These are phyloP conservation scores for Elsinoe arachidis DNA, from an alignment of 2,329 filamentous ascomycete genomes.

Conservation along the genomic window DNA sequence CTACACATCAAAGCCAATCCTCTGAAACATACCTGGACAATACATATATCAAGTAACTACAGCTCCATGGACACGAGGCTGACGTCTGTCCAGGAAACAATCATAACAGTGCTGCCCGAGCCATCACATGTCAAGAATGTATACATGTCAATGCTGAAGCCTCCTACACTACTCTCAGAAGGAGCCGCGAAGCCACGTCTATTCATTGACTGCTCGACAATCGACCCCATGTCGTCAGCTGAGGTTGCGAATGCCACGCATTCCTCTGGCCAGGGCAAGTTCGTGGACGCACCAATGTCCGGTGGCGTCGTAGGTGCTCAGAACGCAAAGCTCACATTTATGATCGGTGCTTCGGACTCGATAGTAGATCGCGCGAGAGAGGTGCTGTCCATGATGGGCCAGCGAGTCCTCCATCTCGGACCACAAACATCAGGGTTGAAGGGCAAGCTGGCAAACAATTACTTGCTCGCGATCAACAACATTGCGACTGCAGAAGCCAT, in stretches of 20 bases:
- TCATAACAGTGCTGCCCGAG: constrained; percentile 84
- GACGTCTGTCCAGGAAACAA: constrained; percentile 54
- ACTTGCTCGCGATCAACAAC: constrained; percentile 89
- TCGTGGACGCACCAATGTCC: constrained; percentile 95
- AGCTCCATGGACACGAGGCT: background rate
- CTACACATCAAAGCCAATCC: constrained; percentile 61
- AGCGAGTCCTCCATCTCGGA: constrained; percentile 77
- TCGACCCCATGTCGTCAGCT: constrained; percentile 78
- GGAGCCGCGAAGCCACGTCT: constrained; percentile 53
- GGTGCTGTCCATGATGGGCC: constrained; percentile 73
- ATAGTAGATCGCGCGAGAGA: constrained; percentile 58
- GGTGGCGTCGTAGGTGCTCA: constrained; percentile 87
- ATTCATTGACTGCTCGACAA: constrained; percentile 95
- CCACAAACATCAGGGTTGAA: constrained; percentile 75
- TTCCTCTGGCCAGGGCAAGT: constrained; percentile 59
- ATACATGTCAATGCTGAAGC: constrained; percentile 65
- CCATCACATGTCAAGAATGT: constrained; percentile 79
- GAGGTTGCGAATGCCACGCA: constrained; percentile 64
- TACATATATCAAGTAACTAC: background rate
- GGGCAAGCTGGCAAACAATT: constrained; percentile 95
- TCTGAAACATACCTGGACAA: constrained; percentile 43
- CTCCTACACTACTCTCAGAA: constrained; percentile 43
- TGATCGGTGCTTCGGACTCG: constrained; percentile 66
- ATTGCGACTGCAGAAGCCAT: constrained; percentile 61
- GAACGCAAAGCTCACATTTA: constrained; percentile 85